Evolutionary conservation across 495 filamentous ascomycete species (phyloP), one percentile per base, ranked within the genome.

Genomic region (Amphirosellinia nigrospora): DNA sequence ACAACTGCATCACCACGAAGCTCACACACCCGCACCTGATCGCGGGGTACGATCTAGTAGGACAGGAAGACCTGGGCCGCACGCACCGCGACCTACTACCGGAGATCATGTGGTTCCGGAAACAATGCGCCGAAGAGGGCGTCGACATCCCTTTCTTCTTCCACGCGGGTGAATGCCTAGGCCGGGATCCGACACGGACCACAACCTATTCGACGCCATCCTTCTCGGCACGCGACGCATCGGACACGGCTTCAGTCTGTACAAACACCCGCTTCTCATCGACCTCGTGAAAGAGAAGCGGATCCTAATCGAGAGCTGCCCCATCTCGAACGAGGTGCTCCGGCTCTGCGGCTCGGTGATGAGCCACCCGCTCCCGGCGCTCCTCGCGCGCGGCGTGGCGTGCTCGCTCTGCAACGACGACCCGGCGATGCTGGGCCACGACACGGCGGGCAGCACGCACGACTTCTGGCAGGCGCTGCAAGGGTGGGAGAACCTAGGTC

Each of bases 81-180:
- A 83, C 93, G 1, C 88, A 97, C 10, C 85, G 85, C 34, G 91
- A 94, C 72, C 82, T 96, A 3, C 86, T 93, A 0, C 94, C 94
- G 0, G 87, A 96, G 64, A 80, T 98, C 0, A 94, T 98, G 74
- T 97, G 93, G 93, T 98, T 98, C 83, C 89, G 89, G 43, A 95
- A 95, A 75, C 86, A 88, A 62, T 98, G 94, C 76, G 86, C 86
- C 13, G 87, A 92, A 74, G 89, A 93, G 76, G 89, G 85, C 9
- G 85, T 97, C 36, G 88, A 96, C 28, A 90, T 99, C n/a, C 96
- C 96, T 3, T 96, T 97, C 81, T 96, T 95, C 83, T 94, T 99
- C 79, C 94, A 97, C 74, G 96, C 94, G 3, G 96, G 94, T 36
- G 94, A 97, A 77, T 90, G 86, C 46, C 86, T 94, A 0, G 92